These are phyloP conservation scores for Komagataella ulmi DNA, from an alignment of 805 yeast genomes.

Conservation along the genomic window DNA sequence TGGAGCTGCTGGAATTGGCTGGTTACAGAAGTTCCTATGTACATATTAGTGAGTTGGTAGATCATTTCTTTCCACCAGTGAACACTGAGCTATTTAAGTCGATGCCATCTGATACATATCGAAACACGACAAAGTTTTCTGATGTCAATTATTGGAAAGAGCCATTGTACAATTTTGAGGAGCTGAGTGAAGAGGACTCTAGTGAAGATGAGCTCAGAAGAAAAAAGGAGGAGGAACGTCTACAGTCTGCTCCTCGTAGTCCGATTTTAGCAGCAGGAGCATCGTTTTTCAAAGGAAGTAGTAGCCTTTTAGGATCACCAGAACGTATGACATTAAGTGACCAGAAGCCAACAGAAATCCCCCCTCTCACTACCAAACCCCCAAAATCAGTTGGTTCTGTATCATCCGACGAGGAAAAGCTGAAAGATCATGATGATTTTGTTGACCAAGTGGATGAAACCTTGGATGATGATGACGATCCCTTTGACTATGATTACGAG, in stretches of 20 bases:
- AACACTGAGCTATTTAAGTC: constrained; percentile 7
- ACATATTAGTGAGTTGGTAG: constrained; percentile 85
- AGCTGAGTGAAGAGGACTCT: constrained; percentile 38
- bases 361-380: neutral
- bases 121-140: constrained; percentile 48
- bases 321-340: neutral
- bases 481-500: neutral
- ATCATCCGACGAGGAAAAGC: neutral
- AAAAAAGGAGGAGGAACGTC: neutral
- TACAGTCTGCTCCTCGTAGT: constrained; percentile 1
- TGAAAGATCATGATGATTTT: neutral
- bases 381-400: neutral
- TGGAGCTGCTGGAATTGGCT: constrained; percentile 89
- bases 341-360: neutral
- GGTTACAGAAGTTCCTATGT: constrained; percentile 85
- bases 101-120: constrained; percentile 8
- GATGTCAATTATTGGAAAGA: constrained; percentile 92
- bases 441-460: neutral
- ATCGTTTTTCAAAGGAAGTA: neutral
- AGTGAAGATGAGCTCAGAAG: constrained; percentile 12
- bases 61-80: constrained; percentile 93
- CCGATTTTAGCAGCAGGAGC: neutral
- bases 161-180: constrained; percentile 53
- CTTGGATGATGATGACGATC: neutral
- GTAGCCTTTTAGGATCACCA: neutral